Base-by-base conservation (phyloP, 495 filamentous ascomycete species). In the Ascobolus immersus region DNA sequence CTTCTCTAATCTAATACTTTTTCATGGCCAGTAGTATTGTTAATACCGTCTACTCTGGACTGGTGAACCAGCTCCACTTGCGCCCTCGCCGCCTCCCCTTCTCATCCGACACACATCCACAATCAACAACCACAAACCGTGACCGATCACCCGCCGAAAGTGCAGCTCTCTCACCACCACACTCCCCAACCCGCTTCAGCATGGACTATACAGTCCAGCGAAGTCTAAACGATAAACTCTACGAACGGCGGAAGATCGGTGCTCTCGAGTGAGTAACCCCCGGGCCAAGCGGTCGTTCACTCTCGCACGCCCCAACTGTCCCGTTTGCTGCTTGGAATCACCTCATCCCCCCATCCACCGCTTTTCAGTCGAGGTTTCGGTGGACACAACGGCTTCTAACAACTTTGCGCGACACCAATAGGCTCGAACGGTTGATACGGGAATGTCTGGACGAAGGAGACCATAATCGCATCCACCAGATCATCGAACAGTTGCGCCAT, bases 211-310 rank as follows among this genome's bases (percentile, higher is more conserved):
- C 69, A 51, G 69, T 91, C 48, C 78, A 90, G 55, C 75, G 84
- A 42, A 62, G 78, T 43, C 67, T 99, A 51, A 90, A 81, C 49
- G 89, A 99, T 55, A 94, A 92, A 67, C 71, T 93, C 40, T 99
- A 99, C 49, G 89, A 99, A 40, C 86, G 81, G 58, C 69, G 89
- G 48, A 94, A 94, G 53, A 71, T 79, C 44, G 89, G 89, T 27
- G 89, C 89, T 42, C 65, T 99, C 21, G 89, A 99, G 89, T 94
- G 71, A 47, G 80, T 59, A 33, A 11, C 12, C 11, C 3, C 28
- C 22, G n/a, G n/a, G n/a, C n/a, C n/a, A n/a, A n/a, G n/a, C n/a
- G n/a, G n/a, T n/a, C n/a, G n/a, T n/a, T n/a, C n/a, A n/a, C n/a
- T n/a, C n/a, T 22, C 37, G 11, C 28, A n/a, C 21, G 32, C 21